Evolutionary conservation across 1,284 basidiomycete species (phyloP).

Genomic region (Neotropicomus parvogracilis): DNA sequence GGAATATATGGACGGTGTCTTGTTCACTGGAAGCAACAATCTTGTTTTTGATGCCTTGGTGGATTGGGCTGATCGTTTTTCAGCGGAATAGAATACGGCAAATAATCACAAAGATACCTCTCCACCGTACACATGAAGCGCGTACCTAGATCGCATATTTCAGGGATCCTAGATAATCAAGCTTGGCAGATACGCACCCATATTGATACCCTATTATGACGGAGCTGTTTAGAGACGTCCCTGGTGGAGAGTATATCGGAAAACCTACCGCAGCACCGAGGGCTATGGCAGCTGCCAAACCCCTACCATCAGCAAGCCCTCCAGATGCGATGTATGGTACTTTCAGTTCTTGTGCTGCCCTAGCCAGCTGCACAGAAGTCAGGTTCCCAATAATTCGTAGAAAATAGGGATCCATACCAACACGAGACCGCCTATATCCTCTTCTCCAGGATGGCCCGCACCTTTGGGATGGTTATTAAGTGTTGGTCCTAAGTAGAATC

Average conservation of each 20-base stretch:
- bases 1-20: constrained; percentile 88
- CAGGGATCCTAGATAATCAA: not conserved
- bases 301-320: constrained; percentile 79
- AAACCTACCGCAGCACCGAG: constrained; percentile 74
- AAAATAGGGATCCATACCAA: constrained; percentile 48
- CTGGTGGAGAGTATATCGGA: not conserved
- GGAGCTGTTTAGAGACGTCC: not conserved
- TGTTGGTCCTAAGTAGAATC: not conserved
- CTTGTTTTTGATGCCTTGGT: constrained; percentile 86
- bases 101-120: constrained; percentile 40
- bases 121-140: constrained; percentile 84
- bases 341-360: constrained; percentile 81
- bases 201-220: constrained; percentile 67
- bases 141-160: constrained; percentile 49
- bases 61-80: constrained; percentile 61
- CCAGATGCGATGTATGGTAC: constrained; percentile 90
- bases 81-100: not conserved
- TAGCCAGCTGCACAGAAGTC: constrained; percentile 58
- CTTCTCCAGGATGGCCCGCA: constrained; percentile 93
- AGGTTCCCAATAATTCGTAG: not conserved
- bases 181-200: constrained; percentile 51
- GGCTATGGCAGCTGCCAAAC: constrained; percentile 78
- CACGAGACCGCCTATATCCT: constrained; percentile 90
- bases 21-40: constrained; percentile 82
- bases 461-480: constrained; percentile 41